Evolutionary conservation across 495 filamentous ascomycete species (phyloP).

Genomic region (Aspergillus funiculosus): DNA sequence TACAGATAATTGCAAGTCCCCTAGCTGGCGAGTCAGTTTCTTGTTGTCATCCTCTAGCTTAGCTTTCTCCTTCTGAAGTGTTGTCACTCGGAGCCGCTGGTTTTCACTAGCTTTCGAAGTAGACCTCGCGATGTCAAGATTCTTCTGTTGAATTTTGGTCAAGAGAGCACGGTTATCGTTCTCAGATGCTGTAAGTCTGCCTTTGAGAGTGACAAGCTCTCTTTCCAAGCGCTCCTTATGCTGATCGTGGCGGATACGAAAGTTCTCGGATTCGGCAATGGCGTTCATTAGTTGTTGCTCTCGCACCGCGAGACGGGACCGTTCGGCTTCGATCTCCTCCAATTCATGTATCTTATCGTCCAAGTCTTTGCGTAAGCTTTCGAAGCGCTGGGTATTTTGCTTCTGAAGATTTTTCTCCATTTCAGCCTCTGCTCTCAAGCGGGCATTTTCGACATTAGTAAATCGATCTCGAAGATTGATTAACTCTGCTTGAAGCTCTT

Average conservation of each 20-base stretch:
- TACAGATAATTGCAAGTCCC: slow-evolving; percentile 77
- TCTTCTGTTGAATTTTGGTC: slow-evolving; percentile 97
- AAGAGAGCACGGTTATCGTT: slow-evolving; percentile 94
- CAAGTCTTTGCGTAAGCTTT: slow-evolving; percentile 70
- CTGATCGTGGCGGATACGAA: slow-evolving; percentile 80
- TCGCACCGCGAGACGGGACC: slow-evolving; percentile 62
- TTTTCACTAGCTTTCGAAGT: slow-evolving; percentile 80
- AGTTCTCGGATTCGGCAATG: slow-evolving; percentile 82
- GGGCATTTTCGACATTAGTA: slow-evolving; percentile 74
- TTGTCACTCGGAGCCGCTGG: slow-evolving; percentile 69
- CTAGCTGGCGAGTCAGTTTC: slow-evolving; percentile 76
- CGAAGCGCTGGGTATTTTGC: slow-evolving; percentile 75
- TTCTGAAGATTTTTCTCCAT: slow-evolving; percentile 74
- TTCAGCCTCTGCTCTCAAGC: slow-evolving; percentile 71
- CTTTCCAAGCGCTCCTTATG: slow-evolving; percentile 88
- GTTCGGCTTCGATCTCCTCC: slow-evolving; percentile 69
- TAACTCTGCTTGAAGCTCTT: slow-evolving; percentile 81
- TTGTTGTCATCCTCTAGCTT: slow-evolving; percentile 80
- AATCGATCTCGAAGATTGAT: slow-evolving; percentile 76
- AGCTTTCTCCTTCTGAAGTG: slow-evolving; percentile 75
- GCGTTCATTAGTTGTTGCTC: slow-evolving; percentile 76
- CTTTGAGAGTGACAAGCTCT: slow-evolving; percentile 88
- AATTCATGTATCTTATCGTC: slow-evolving; percentile 64
- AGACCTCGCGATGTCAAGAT: slow-evolving; percentile 89
- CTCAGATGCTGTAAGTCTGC: slow-evolving; percentile 84